These are phyloP conservation scores for Stephanodiscus triporus DNA, from an alignment of 108 stramenopile genomes.

Conservation along the genomic window DNA sequence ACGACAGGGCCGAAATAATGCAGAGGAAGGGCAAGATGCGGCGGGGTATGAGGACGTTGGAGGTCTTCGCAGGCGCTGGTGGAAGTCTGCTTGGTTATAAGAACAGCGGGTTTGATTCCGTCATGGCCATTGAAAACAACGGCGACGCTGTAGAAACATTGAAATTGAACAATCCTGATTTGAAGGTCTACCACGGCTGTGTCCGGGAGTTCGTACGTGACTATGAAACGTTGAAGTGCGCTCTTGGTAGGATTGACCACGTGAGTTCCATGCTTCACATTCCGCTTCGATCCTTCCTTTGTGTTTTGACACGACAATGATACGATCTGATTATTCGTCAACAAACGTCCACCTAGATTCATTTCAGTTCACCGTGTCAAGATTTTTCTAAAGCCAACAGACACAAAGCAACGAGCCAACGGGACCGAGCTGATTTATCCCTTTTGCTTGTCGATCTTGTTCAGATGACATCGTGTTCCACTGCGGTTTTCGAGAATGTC, in stretches of 20 bases:
- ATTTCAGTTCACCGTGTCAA: slow-evolving; percentile 50
- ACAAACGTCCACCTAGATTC: slow-evolving; percentile 5
- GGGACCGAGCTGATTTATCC: slow-evolving; percentile 47
- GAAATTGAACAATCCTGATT: slow-evolving; percentile 22
- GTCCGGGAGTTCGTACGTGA: slow-evolving; percentile 25
- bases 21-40: slow-evolving; percentile 3
- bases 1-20: slow-evolving; percentile 16
- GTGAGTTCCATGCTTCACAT: slow-evolving; percentile 3
- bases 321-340: neutral
- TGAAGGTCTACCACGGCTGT: slow-evolving; percentile 27
- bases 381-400: slow-evolving; percentile 55
- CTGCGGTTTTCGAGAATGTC: slow-evolving; percentile 57
- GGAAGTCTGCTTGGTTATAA: slow-evolving; percentile 47
- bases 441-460: slow-evolving; percentile 38
- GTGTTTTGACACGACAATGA: neutral
- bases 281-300: neutral
- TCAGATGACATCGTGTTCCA: slow-evolving; percentile 21
- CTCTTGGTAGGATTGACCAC: slow-evolving; percentile 41
- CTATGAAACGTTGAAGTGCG: slow-evolving; percentile 15
- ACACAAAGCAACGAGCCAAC: slow-evolving; percentile 4
- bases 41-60: slow-evolving; percentile 22
- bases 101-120: slow-evolving; percentile 38
- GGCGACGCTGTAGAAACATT: slow-evolving; percentile 36
- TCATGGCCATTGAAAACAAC: slow-evolving; percentile 48
- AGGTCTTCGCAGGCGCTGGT: slow-evolving; percentile 59